These are phyloP conservation scores for Neolentinus lepideus DNA, from an alignment of 1,284 basidiomycete genomes.

Conservation along the genomic window DNA sequence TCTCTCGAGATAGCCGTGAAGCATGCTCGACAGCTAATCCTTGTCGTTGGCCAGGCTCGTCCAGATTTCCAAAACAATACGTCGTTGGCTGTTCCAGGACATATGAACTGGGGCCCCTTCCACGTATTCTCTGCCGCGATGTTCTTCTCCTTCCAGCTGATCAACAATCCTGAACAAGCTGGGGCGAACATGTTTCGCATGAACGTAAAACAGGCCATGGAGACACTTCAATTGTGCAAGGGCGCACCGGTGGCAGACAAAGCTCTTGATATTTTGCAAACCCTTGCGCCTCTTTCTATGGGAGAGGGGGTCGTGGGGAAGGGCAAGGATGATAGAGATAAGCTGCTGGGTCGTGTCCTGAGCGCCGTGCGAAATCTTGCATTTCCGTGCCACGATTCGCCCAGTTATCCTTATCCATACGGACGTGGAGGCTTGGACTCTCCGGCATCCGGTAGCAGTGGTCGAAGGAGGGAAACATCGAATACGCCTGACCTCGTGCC, in stretches of 20 bases:
- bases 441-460: neutral
- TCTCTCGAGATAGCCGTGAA: conserved; percentile 1
- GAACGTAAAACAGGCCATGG: conserved; percentile 62
- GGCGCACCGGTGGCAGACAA: conserved; percentile 65
- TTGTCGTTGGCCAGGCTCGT: conserved; percentile 53
- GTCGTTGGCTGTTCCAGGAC: conserved; percentile 63
- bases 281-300: conserved; percentile 63
- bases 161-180: conserved; percentile 69
- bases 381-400: conserved; percentile 72
- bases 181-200: conserved; percentile 65
- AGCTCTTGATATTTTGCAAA: conserved; percentile 57
- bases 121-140: conserved; percentile 79
- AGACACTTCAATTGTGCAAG: conserved; percentile 53
- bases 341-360: conserved; percentile 43
- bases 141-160: conserved; percentile 81
- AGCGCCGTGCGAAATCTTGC: conserved; percentile 63
- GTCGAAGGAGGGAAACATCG: neutral
- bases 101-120: conserved; percentile 77
- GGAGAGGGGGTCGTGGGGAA: conserved; percentile 32
- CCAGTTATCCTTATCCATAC: conserved; percentile 18
- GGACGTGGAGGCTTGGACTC: neutral
- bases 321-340: conserved; percentile 25
- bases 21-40: neutral
- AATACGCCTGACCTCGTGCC: neutral
- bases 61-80: conserved; percentile 66